These are phyloP conservation scores for Debaryomyces sp. DNA, from an alignment of 1,139 yeast species.

Conservation along the genomic window DNA sequence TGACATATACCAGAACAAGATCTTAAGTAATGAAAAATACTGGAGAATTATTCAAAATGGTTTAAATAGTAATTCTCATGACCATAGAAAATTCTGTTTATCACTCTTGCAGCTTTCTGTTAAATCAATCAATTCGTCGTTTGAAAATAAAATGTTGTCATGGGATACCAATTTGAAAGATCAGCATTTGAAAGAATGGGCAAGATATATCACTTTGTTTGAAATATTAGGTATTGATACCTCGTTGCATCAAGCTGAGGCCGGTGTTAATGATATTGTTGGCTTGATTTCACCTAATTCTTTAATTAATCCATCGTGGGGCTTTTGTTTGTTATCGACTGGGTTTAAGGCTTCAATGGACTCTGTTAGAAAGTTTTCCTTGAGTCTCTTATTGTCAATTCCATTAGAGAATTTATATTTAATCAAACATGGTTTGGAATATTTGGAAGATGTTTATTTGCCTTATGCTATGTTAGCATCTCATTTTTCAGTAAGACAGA, in stretches of 20 bases:
- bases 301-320: conserved; percentile 70
- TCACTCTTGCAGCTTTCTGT: conserved; percentile 68
- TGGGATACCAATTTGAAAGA: conserved; percentile 45
- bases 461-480: conserved; percentile 69
- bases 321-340: conserved; percentile 68
- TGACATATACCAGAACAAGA: conserved; percentile 27
- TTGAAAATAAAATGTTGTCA: conserved; percentile 45
- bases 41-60: conserved; percentile 66
- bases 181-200: conserved; percentile 60
- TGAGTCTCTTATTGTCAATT: conserved; percentile 58
- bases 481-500: conserved; percentile 49
- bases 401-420: conserved; percentile 53
- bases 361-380: conserved; percentile 68
- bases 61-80: conserved; percentile 60
- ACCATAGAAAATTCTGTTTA: conserved; percentile 70
- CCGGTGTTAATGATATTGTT: conserved; percentile 68
- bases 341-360: conserved; percentile 83
- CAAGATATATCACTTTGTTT: conserved; percentile 68
- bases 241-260: conserved; percentile 83
- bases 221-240: conserved; percentile 86
- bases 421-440: conserved; percentile 46
- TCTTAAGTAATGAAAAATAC: conserved; percentile 45
- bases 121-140: conserved; percentile 39
- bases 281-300: conserved; percentile 54
- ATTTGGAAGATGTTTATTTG: conserved; percentile 55